Conservation (phyloP, 139 green algal species). For the Picochlorum sp. region DNA sequence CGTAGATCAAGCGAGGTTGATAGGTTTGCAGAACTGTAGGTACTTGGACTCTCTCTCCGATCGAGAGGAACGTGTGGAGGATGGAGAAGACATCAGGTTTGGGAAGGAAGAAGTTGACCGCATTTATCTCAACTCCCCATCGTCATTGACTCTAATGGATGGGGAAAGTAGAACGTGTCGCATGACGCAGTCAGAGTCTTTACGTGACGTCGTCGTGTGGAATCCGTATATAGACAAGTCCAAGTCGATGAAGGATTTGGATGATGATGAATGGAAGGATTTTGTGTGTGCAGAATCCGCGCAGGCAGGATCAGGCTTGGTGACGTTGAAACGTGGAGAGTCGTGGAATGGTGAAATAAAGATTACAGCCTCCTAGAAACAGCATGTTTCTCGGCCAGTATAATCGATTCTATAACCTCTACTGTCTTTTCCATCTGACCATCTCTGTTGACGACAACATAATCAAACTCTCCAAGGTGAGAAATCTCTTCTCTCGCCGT, state of each 20-base stretch:
- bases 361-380: conserved; percentile 3
- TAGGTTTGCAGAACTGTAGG: conserved; percentile 34
- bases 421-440: conserved; percentile 72
- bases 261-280: conserved; percentile 17
- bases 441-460: conserved; percentile 81
- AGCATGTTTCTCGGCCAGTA: conserved; percentile 68
- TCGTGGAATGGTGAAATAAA: conserved; percentile 7
- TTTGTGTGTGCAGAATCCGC: conserved; percentile 25
- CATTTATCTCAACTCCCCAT: conserved; percentile 55
- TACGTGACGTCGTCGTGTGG: conserved; percentile 24
- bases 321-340: conserved; percentile 2
- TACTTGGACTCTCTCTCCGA: conserved; percentile 66
- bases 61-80: conserved; percentile 14
- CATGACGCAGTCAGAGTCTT: conserved; percentile 16
- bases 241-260: conserved; percentile 17
- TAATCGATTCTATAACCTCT: conserved; percentile 59
- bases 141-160: conserved; percentile 36
- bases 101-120: conserved; percentile 56
- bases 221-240: conserved; percentile 21
- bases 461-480: conserved; percentile 77
- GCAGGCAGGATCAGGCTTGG: conserved; percentile 17
- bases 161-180: background rate
- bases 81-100: conserved; percentile 29
- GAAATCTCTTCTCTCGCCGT: conserved; percentile 67
- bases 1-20: conserved; percentile 18